These are phyloP conservation scores for Phytophthora pisi DNA, from an alignment of 352 stramenopile species.

Conservation along the genomic window DNA sequence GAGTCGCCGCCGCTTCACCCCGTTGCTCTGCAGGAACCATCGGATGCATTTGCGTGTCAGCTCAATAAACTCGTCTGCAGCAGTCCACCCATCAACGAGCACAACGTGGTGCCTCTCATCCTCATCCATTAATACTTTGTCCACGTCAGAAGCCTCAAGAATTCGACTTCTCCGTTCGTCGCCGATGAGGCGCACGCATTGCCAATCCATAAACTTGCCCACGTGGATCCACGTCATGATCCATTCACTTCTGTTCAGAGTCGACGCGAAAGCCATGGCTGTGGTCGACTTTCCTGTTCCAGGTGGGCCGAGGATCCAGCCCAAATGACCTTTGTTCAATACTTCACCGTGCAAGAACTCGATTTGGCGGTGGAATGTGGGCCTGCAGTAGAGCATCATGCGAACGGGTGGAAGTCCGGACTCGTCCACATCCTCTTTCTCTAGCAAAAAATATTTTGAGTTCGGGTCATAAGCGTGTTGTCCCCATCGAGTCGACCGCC, in stretches of 20 bases:
- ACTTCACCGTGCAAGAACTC: conserved; percentile 17
- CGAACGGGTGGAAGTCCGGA: conserved; percentile 4
- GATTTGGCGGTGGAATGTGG: conserved; percentile 14
- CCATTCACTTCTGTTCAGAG: conserved; percentile 16
- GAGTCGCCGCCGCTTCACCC: conserved; percentile 7
- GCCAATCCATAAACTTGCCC: background rate
- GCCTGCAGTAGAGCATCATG: conserved; percentile 20
- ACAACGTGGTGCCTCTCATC: conserved; percentile 10
- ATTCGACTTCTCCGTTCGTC: conserved; percentile 5
- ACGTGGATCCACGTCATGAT: conserved; percentile 25
- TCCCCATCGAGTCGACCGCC: background rate
- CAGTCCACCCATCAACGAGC: conserved; percentile 18
- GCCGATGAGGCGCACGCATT: conserved; percentile 9
- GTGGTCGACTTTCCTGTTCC: conserved; percentile 25
- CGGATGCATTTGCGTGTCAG: background rate
- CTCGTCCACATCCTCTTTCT: conserved; percentile 12
- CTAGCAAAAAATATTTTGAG: conserved; percentile 8
- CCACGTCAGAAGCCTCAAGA: conserved; percentile 4
- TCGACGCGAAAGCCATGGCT: conserved; percentile 17
- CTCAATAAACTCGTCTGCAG: background rate
- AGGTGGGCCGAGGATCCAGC: conserved; percentile 18
- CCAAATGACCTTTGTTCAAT: conserved; percentile 12
- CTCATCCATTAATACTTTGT: conserved; percentile 6
- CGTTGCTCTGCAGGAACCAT: conserved; percentile 3
- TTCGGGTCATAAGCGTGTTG: conserved; percentile 3